Evolutionary conservation across 2,329 filamentous ascomycete genomes (phyloP).

Genomic region (Monilinia polystroma): DNA sequence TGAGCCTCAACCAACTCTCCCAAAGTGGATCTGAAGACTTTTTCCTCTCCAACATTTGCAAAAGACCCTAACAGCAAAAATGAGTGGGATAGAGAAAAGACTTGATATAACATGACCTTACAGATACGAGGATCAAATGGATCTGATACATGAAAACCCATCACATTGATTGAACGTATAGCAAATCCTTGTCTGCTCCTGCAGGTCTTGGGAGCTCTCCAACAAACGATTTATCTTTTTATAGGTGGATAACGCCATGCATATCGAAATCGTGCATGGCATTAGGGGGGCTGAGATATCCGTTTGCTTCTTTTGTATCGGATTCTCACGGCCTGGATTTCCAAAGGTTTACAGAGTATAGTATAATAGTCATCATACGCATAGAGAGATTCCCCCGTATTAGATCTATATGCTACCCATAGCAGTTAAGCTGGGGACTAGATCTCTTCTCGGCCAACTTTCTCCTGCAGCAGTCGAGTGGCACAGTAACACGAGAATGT

Average conservation of each 20-base stretch:
- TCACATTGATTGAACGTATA: slow-evolving; percentile 5
- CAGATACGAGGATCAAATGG: slow-evolving; percentile 16
- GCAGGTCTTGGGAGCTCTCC: slow-evolving; percentile 14
- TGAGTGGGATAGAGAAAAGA: too few relatives aligned
- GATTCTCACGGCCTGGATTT: background rate
- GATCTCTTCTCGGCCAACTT: background rate
- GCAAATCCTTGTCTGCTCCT: slow-evolving; percentile 8
- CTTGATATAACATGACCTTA: too few relatives aligned
- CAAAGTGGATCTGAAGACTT: slow-evolving; percentile 10
- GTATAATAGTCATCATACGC: background rate
- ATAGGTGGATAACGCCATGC: background rate
- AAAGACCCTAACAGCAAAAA: background rate
- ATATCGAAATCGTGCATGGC: slow-evolving; percentile 9
- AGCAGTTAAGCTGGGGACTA: background rate
- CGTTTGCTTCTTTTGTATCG: slow-evolving; percentile 13
- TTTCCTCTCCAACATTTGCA: background rate
- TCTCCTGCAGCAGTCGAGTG: slow-evolving; percentile 7
- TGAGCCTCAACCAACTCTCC: background rate
- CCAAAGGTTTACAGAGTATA: too few relatives aligned
- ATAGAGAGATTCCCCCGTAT: background rate
- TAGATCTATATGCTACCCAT: too few relatives aligned
- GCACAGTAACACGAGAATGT: background rate
- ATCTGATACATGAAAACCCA: background rate
- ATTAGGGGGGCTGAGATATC: slow-evolving; percentile 11
- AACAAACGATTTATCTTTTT: slow-evolving; percentile 12